Evolutionary conservation across 495 filamentous ascomycete genomes (phyloP).

Genomic region (Talaromyces proteolyticus): DNA sequence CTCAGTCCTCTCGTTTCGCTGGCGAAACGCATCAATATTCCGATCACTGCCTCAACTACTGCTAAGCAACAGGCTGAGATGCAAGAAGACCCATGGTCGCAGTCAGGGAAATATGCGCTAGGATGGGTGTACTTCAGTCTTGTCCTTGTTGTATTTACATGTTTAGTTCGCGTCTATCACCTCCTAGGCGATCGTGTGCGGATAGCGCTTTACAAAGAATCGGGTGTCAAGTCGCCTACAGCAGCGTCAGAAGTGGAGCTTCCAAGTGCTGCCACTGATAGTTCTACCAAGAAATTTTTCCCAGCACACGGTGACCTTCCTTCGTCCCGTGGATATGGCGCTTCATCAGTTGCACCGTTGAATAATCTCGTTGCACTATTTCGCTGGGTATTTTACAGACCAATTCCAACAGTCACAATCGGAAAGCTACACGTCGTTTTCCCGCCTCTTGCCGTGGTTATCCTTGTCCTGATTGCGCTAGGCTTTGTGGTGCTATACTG

Average conservation of each 20-base stretch:
- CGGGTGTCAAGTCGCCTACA: conserved; percentile 10
- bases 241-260: conserved; percentile 54
- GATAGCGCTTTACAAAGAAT: conserved; percentile 73
- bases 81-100: conserved; percentile 69
- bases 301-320: conserved; percentile 39
- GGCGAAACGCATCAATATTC: conserved; percentile 69
- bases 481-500: conserved; percentile 73
- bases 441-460: conserved; percentile 65
- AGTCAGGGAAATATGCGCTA: conserved; percentile 81
- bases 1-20: conserved; percentile 31
- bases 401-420: conserved; percentile 63
- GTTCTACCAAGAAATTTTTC: conserved; percentile 68
- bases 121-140: conserved; percentile 84
- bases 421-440: conserved; percentile 61
- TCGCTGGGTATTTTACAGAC: conserved; percentile 80
- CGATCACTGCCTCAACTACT: conserved; percentile 62
- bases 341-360: conserved; percentile 62
- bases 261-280: conserved; percentile 61
- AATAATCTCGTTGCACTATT: conserved; percentile 73
- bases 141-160: conserved; percentile 57
- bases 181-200: conserved; percentile 84
- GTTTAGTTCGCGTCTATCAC: conserved; percentile 68
- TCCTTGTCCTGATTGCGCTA: conserved; percentile 57
- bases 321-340: conserved; percentile 46
- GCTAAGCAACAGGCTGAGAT: conserved; percentile 65